Evolutionary conservation across 2,329 filamentous ascomycete genomes (phyloP).

Genomic region (Aureobasidium sp.): DNA sequence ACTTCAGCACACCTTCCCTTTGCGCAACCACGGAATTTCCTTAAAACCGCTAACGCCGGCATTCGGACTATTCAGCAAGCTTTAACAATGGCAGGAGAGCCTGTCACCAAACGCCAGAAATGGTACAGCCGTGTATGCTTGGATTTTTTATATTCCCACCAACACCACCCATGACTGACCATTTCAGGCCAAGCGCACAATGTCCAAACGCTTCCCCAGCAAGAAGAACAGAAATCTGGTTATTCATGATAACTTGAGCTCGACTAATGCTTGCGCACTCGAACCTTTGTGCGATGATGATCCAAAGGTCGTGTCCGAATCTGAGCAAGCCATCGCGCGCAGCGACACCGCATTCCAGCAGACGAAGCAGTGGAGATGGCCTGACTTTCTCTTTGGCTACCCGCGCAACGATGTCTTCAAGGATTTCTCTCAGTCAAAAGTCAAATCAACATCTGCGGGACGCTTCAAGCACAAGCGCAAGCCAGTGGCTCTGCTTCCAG

Average conservation of each 20-base stretch:
- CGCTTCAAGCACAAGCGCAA: not conserved
- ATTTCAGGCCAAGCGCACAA: not conserved
- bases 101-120: not conserved
- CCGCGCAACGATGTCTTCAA: not conserved
- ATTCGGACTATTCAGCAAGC: not conserved
- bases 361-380: not conserved
- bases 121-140: not conserved
- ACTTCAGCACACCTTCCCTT: not conserved
- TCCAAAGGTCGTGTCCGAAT: not conserved
- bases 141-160: not conserved
- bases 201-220: not conserved
- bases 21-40: not conserved
- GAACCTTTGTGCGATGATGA: not conserved
- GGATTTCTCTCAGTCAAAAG: not conserved
- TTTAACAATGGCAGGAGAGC: not conserved
- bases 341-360: not conserved
- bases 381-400: not conserved
- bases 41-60: not conserved
- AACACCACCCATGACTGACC: not conserved
- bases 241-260: not conserved
- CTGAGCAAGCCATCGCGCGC: not conserved
- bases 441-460: not conserved
- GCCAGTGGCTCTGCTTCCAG: not conserved
- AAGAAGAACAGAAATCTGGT: not conserved
- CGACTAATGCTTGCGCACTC: not conserved